Base-by-base conservation (phyloP, 257 asterid species). In the Solanum commersonii region DNA sequence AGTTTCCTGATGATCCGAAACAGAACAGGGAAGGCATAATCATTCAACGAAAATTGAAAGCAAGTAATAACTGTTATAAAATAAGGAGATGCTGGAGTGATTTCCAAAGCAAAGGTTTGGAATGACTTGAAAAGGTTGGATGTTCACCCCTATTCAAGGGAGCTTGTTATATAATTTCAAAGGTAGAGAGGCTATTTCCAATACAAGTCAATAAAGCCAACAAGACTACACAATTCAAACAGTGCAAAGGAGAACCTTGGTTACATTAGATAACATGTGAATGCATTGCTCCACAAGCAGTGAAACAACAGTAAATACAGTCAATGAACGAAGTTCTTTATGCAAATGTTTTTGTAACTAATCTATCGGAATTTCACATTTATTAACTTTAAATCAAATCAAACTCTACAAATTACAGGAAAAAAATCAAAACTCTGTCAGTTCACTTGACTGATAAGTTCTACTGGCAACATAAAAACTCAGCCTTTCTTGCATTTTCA, bases 251-350 rank as follows among this genome's bases (percentile, higher is more conserved):
- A 84, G n/a, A 65, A 29, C 25, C 71, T 79, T 13, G 91, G 98
- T 93, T 89, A 97, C 99, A 92, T 88, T 89, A 63, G 98, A 92
- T 90, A 97, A 90, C 18, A 93, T 94, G 88, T 97, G 98, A 89
- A 97, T 96, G 27, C 98, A 95, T 52, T 98, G 96, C 88, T 97
- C 99, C 87, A 97, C 97, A 8, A 97, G 96, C 90, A 95, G 91
- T 11, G 99, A 97, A 90, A 97, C 98, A 4, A 92, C 98, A 56
- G 94, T 98, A 88, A 95, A 97, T 1, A 96, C 1, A 96, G 98
- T 96, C 89, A 96, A 74, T 18, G 99, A 96, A 93, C 99, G 91
- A 71, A 90, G 88, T 90, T 96, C 98, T 87, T 90, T 35, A 70
- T 2, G 31, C 35, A 18, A 56, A 34, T n/a, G 15, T 46, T 81